These are phyloP conservation scores for Fusarium sp. DNA, from an alignment of 2,329 filamentous ascomycete species.

Conservation along the genomic window DNA sequence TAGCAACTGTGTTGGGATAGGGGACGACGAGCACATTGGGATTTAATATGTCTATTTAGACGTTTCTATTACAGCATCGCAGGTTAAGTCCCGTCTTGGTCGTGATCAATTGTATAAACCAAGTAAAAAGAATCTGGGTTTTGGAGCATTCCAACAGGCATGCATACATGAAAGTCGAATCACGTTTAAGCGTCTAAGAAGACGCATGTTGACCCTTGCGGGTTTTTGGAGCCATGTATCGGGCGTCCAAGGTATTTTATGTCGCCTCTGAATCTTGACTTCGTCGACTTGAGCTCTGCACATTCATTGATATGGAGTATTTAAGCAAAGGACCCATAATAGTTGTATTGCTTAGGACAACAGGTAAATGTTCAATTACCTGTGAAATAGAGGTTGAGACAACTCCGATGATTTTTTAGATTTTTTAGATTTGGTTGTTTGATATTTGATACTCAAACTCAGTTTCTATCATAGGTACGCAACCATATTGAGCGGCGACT, in stretches of 20 bases:
- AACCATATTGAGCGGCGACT: not conserved
- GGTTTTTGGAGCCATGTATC: not conserved
- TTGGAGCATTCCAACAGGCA: not conserved
- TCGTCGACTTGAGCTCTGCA: not conserved
- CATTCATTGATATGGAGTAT: not conserved
- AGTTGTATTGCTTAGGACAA: not conserved
- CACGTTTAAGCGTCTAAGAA: not conserved
- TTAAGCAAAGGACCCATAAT: not conserved
- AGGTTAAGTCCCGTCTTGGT: not conserved
- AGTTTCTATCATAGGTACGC: not conserved
- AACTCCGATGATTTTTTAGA: not conserved
- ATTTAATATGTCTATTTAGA: conserved; percentile 11
- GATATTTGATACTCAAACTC: not conserved
- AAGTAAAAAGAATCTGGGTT: not conserved
- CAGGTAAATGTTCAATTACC: not conserved
- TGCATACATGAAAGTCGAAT: conserved; percentile 3
- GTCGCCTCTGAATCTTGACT: not conserved
- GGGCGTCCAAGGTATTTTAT: not conserved
- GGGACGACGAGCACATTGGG: not conserved
- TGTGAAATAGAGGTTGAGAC: not conserved
- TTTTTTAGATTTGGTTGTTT: not conserved
- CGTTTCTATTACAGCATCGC: not conserved
- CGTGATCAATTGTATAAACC: not conserved
- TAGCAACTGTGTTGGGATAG: conserved; percentile 5
- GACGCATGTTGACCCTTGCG: not conserved